A percentile compares a stretch with the other conserved stretches of the same genome.
Evolutionary conservation across 1,284 basidiomycete genomes (phyloP).

Genomic region (Austroboletus novae-zelandiae): DNA sequence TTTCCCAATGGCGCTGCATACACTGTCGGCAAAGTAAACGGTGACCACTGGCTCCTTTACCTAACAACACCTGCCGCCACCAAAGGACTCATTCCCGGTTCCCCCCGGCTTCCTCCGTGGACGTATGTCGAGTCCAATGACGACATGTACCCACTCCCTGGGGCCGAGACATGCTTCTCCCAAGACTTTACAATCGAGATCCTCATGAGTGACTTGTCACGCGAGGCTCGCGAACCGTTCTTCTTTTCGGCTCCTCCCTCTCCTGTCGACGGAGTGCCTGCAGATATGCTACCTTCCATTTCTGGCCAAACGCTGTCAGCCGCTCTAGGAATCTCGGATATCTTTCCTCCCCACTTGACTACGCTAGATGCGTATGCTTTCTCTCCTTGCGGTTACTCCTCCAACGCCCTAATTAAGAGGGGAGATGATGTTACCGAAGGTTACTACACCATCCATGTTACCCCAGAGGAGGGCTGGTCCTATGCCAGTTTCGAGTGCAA

Average conservation of each 20-base stretch:
- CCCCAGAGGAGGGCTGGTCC: constrained; percentile 95
- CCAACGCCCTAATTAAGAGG: constrained; percentile 88
- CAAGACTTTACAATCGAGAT: constrained; percentile 96
- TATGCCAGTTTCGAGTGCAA: constrained; percentile 99
- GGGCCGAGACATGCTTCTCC: constrained; percentile 28
- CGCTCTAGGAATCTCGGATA: constrained; percentile 76
- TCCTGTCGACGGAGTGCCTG: constrained; percentile 30
- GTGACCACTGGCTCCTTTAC: constrained; percentile 98
- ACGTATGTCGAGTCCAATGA: constrained; percentile 11
- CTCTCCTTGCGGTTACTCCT: constrained; percentile 94
- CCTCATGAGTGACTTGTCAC: constrained; percentile 93
- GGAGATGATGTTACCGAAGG: constrained; percentile 58
- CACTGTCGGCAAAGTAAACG: constrained; percentile 97
- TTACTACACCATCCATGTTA: constrained; percentile 99
- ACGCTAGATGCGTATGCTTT: constrained; percentile 94
- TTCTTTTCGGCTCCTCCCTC: constrained; percentile 52
- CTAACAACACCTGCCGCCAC: constrained; percentile 64
- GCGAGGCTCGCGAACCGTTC: constrained; percentile 76
- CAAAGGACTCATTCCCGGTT: constrained; percentile 26
- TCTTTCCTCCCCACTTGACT: constrained; percentile 80
- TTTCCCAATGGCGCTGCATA: constrained; percentile 91
- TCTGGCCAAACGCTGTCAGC: constrained; percentile 71
- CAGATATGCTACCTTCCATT: constrained; percentile 48
- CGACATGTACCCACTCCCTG: constrained; percentile 6
- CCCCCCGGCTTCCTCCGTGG: constrained; percentile 12